A percentile compares a stretch with the other conserved stretches of the same genome.
These are phyloP conservation scores for Dacryopinax spathularia DNA, from an alignment of 768 basidiomycete genomes.

Conservation along the genomic window DNA sequence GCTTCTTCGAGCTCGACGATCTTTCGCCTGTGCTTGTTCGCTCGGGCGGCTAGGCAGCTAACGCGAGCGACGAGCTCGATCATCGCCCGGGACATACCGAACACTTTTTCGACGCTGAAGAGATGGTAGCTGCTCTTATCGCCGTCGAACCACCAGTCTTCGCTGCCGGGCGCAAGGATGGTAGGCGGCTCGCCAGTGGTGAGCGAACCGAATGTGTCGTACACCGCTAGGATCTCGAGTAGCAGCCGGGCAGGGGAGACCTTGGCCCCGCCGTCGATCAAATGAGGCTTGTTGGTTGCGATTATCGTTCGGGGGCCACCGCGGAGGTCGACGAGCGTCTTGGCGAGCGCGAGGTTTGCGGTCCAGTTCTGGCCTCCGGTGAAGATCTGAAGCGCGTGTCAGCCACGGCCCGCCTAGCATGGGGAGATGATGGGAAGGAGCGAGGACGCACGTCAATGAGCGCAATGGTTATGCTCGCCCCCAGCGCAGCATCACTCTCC, in stretches of 20 bases:
- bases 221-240: slow-evolving; percentile 32
- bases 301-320: slow-evolving; percentile 31
- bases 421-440: slow-evolving; percentile 4
- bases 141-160: slow-evolving; percentile 29
- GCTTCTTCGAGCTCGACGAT: neutral
- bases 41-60: slow-evolving; percentile 4
- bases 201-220: slow-evolving; percentile 30
- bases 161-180: slow-evolving; percentile 24
- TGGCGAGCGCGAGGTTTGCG: slow-evolving; percentile 28
- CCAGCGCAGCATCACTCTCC: slow-evolving; percentile 21
- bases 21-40: slow-evolving; percentile 4
- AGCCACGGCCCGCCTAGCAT: slow-evolving; percentile 14
- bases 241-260: slow-evolving; percentile 27
- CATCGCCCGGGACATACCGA: slow-evolving; percentile 28
- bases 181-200: slow-evolving; percentile 26
- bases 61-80: slow-evolving; percentile 8
- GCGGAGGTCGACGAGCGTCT: slow-evolving; percentile 28
- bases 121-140: slow-evolving; percentile 24
- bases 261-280: slow-evolving; percentile 19
- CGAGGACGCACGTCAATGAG: slow-evolving; percentile 25
- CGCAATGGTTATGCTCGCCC: slow-evolving; percentile 21
- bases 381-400: slow-evolving; percentile 29
- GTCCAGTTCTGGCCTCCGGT: slow-evolving; percentile 29
- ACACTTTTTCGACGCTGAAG: slow-evolving; percentile 34
- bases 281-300: slow-evolving; percentile 15